Evolutionary conservation across 495 filamentous ascomycete genomes (phyloP), one percentile per base, ranked within the genome.

Genomic region (Aspergillus baeticus): DNA sequence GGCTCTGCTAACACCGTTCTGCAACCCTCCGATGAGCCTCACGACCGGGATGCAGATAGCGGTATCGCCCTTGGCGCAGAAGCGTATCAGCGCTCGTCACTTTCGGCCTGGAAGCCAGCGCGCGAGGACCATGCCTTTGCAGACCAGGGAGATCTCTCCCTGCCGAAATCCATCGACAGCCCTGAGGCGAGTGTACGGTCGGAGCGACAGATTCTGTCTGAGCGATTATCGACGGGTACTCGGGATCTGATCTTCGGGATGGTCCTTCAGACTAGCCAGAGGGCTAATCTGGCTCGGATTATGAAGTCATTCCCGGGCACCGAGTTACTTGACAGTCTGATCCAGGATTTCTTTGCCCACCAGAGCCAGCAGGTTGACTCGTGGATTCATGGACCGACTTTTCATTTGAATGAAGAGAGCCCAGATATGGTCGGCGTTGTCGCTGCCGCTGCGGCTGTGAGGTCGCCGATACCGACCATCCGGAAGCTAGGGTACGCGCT

Each of bases 401-500:
- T 87, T 38, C 72, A 67, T 0, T 70, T 81, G 1, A 79, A 78
- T 43, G 68, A 58, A 14, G 71, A 78, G 52, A 70, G 77, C 42
- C 77, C 86, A 0, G 84, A 85, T 58, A 77, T 85, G 59, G 64
- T 86, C 2, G 77, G 76, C 26, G 73, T 69, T 6, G 64, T 84
- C 5, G 77, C 81, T 23, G 74, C 85, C 3, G 77, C 78, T 2
- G 84, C 79, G 5, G 85, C 85, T 5, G 74, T 81, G 3, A 60
- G 78, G 21, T 81, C 82, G 0, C 72, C 81, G 0, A 70, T 81
- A n/a, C 73, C 74, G 6, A 77, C 84, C 0, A 69, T 87, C 15
- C 73, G 83, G 10, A 84, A 85, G 51, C 74, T 88, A 26, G 85
- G 85, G 0, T 84, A 82, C 61, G 83, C 84, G 0, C 60, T 88